Evolutionary conservation across 106 monocot species (phyloP).

Genomic region (Dactylorhiza incarnata): DNA sequence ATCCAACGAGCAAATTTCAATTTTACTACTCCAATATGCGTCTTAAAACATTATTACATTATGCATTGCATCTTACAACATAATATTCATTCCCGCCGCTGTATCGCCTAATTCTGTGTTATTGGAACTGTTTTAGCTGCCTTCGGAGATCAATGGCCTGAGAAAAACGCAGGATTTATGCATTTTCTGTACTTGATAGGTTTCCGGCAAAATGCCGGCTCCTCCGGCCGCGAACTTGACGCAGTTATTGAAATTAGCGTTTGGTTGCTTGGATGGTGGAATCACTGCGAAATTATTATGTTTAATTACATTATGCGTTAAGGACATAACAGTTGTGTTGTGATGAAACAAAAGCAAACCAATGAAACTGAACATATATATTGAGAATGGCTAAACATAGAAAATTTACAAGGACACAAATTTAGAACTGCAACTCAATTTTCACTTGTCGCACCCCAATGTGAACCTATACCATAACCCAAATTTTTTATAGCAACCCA

Average conservation of each 20-base stretch:
- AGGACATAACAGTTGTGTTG: background rate
- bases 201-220: constrained; percentile 26
- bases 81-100: no score
- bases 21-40: no score
- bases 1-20: no score
- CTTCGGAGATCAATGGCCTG: constrained; percentile 9
- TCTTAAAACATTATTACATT: no score
- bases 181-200: background rate
- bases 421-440: no score
- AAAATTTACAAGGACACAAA: no score
- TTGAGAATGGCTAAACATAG: background rate
- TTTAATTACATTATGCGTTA: background rate
- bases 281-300: constrained; percentile 1
- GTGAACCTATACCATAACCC: no score
- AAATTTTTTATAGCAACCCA: no score
- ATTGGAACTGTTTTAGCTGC: constrained; percentile 15
- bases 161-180: background rate
- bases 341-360: no score
- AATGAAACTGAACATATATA: background rate
- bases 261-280: constrained; percentile 27
- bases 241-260: constrained; percentile 11
- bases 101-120: constrained; percentile 11
- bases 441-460: no score
- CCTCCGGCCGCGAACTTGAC: constrained; percentile 30
- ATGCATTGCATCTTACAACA: no score